Percentiles rank a stretch among this genome's conserved stretches.
Conservation (phyloP, 2,329 filamentous ascomycete species). For the Colletotrichum gigasporum region DNA sequence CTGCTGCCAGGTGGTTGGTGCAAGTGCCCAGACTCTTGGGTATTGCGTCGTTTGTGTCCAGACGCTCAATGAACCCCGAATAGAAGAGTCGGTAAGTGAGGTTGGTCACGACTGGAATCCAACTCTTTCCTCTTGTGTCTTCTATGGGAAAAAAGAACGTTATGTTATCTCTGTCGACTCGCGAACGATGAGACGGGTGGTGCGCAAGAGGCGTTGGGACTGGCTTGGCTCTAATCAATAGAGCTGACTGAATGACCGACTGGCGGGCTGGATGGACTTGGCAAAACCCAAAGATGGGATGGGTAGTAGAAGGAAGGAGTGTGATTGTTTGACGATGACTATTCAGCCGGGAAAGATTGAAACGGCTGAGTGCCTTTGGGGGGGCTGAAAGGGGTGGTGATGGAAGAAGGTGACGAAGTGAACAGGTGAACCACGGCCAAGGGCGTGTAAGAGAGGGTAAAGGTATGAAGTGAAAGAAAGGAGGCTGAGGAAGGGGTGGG, state of each 20-base stretch:
- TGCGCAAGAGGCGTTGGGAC: not conserved
- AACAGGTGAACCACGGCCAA: constrained; percentile 16
- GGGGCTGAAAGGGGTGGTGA: constrained; percentile 3
- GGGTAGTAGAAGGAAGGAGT: constrained; percentile 17
- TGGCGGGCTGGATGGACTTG: constrained; percentile 13
- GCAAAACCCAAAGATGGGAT: constrained; percentile 5
- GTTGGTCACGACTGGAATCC: constrained; percentile 10
- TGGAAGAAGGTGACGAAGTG: not conserved
- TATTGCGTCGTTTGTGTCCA: constrained; percentile 1
- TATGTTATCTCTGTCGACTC: constrained; percentile 11
- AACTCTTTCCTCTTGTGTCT: not conserved
- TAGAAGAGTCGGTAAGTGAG: not conserved
- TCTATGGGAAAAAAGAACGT: constrained; percentile 4
- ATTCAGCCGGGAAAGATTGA: constrained; percentile 21
- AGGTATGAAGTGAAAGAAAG: constrained; percentile 1
- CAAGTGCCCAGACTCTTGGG: not conserved
- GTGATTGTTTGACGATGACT: constrained; percentile 18
- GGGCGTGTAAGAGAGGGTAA: constrained; percentile 17
- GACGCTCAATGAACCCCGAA: not conserved
- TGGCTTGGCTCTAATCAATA: constrained; percentile 24
- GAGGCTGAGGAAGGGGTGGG: constrained; percentile 11
- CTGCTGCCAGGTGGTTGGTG: constrained; percentile 21
- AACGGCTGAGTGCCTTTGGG: constrained; percentile 22
- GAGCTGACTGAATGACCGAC: constrained; percentile 7
- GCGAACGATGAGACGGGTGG: not conserved